A percentile compares a stretch with the other conserved stretches of the same genome.
These are phyloP conservation scores for Gossypium raimondii DNA, from an alignment of 345 rosid genomes.

Conservation along the genomic window DNA sequence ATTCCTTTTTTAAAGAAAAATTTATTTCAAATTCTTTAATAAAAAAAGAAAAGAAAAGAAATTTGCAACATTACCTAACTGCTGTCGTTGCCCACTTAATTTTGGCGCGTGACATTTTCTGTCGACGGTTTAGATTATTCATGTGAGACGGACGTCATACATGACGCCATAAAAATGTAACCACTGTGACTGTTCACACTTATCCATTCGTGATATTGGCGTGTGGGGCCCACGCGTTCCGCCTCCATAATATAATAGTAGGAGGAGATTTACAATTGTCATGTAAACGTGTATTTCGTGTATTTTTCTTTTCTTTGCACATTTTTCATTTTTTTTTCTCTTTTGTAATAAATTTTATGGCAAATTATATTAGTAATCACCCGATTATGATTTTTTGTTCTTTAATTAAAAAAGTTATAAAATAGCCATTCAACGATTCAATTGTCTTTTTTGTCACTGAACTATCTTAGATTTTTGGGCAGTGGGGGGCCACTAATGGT, in stretches of 20 bases:
- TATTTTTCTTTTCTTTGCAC: neutral
- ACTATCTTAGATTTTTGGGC: too few relatives aligned
- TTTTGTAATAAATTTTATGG: too few relatives aligned
- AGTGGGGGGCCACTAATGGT: too few relatives aligned
- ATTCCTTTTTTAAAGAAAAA: too few relatives aligned
- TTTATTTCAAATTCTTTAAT: too few relatives aligned
- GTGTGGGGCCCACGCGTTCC: neutral
- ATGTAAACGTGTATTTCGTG: neutral
- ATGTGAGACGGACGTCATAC: neutral
- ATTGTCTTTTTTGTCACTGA: too few relatives aligned
- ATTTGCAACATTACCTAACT: too few relatives aligned
- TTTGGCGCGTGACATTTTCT: neutral
- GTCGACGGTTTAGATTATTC: neutral
- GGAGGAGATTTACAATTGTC: neutral
- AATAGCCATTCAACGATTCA: too few relatives aligned
- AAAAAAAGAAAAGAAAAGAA: too few relatives aligned
- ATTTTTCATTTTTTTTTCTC: neutral
- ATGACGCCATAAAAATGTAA: neutral
- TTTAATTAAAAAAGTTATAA: rapidly evolving
- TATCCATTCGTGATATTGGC: neutral
- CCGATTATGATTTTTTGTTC: rapidly evolving
- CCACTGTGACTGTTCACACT: neutral
- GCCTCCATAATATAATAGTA: neutral
- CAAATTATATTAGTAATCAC: too few relatives aligned
- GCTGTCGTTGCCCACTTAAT: neutral